These are phyloP conservation scores for Aspergillus terreus DNA, from an alignment of 2,329 filamentous ascomycete species.

Conservation along the genomic window DNA sequence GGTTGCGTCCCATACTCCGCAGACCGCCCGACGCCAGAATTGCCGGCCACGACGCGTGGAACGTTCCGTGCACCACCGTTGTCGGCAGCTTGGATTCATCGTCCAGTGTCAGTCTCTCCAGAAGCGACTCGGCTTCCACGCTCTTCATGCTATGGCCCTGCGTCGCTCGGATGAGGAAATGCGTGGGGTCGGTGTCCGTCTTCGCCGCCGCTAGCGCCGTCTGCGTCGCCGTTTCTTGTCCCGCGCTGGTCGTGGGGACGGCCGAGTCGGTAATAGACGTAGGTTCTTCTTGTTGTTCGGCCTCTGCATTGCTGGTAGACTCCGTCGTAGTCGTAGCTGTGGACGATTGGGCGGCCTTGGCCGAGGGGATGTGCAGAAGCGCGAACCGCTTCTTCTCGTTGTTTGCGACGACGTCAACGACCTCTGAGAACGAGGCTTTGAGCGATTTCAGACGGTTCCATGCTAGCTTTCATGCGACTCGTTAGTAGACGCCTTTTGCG, in stretches of 20 bases:
- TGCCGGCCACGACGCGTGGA: conserved; percentile 70
- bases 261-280: neutral
- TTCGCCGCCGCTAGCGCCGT: conserved; percentile 36
- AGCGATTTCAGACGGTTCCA: conserved; percentile 63
- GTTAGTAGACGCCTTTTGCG: conserved; percentile 1
- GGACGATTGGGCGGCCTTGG: conserved; percentile 9
- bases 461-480: conserved; percentile 43
- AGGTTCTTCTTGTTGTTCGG: conserved; percentile 1
- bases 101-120: conserved; percentile 63
- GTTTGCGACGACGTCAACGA: conserved; percentile 63
- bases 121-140: conserved; percentile 64
- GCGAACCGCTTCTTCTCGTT: conserved; percentile 92
- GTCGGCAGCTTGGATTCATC: conserved; percentile 52
- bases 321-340: conserved; percentile 10
- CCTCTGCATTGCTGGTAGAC: neutral
- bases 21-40: conserved; percentile 78
- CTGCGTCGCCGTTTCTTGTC: conserved; percentile 26
- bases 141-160: conserved; percentile 86
- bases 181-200: conserved; percentile 56
- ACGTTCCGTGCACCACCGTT: conserved; percentile 82
- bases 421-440: conserved; percentile 69
- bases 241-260: conserved; percentile 24
- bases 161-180: conserved; percentile 89
- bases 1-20: conserved; percentile 75
- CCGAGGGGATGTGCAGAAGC: conserved; percentile 56